A percentile compares a stretch with the other conserved stretches of the same genome.
Evolutionary conservation across 768 basidiomycete species (phyloP).

Genomic region (Auricularia sp.): DNA sequence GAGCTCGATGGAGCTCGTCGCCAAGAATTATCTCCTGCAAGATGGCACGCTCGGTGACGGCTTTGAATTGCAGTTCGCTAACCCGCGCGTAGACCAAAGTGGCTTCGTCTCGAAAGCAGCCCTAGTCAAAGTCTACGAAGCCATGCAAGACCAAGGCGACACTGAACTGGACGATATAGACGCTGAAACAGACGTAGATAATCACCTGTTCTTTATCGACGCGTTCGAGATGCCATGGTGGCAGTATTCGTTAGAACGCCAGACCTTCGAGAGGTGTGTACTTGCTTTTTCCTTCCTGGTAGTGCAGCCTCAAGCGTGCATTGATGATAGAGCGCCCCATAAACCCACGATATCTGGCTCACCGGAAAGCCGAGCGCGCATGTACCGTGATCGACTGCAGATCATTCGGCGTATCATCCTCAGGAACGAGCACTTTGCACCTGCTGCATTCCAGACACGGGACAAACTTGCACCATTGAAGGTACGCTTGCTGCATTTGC

Average conservation of each 20-base stretch:
- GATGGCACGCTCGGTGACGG: slow-evolving; percentile 44
- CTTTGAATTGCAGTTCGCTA: background rate
- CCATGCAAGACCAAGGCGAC: slow-evolving; percentile 57
- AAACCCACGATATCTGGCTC: slow-evolving; percentile 69
- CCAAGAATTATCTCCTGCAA: slow-evolving; percentile 82
- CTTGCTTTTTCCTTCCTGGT: background rate
- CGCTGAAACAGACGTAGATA: slow-evolving; percentile 67
- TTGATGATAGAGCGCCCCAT: slow-evolving; percentile 28
- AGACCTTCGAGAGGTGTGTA: slow-evolving; percentile 77
- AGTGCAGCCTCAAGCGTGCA: background rate
- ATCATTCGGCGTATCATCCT: slow-evolving; percentile 90
- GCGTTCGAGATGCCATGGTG: slow-evolving; percentile 95
- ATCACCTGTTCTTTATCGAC: slow-evolving; percentile 73
- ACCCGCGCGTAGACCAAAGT: background rate
- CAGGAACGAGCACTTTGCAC: slow-evolving; percentile 95
- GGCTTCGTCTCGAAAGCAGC: slow-evolving; percentile 47
- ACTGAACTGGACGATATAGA: slow-evolving; percentile 36
- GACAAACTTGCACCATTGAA: slow-evolving; percentile 85
- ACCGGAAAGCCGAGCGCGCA: slow-evolving; percentile 69
- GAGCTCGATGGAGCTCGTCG: slow-evolving; percentile 66
- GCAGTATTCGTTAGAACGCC: slow-evolving; percentile 80
- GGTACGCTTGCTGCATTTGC: slow-evolving; percentile 31
- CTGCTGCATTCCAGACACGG: slow-evolving; percentile 83
- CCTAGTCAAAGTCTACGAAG: slow-evolving; percentile 63
- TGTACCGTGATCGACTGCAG: slow-evolving; percentile 75